Evolutionary conservation across 73 alveolate genomes (phyloP), one percentile per base, ranked within the genome.

Genomic region (Stentor roeselii): DNA sequence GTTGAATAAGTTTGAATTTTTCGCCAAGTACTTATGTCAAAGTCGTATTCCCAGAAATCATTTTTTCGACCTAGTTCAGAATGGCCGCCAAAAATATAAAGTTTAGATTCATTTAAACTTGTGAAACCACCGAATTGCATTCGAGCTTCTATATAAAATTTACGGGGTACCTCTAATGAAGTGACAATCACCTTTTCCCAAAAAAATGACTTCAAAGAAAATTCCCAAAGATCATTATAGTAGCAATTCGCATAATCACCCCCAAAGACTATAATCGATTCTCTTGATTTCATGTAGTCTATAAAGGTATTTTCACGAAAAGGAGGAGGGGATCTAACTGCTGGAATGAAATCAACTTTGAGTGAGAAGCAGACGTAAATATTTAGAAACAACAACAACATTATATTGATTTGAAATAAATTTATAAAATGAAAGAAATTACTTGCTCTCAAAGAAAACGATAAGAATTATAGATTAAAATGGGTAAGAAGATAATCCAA

Each of bases 1-100:
- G n/a, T n/a, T n/a, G n/a, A n/a, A n/a, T n/a, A n/a, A n/a, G n/a
- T n/a, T n/a, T n/a, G n/a, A n/a, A n/a, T n/a, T n/a, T n/a, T n/a
- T n/a, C n/a, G n/a, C n/a, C n/a, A n/a, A n/a, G n/a, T n/a, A n/a
- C n/a, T n/a, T n/a, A n/a, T n/a, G n/a, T n/a, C n/a, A n/a, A n/a
- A n/a, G 67, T 50, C 67, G 67, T 11, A 50, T 50, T 50, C 67
- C 67, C 67, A 50, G 67, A 50, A 50, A 21, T 50, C 67, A 50
- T 50, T 50, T 50, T 50, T 50, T 21, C 6, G 67, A 21, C 67
- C 67, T 21, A 21, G 6, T 11, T 50, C 6, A 50, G 67, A 50
- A 50, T 50, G 6, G 30, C 67, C 67, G 67, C 67, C 67, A 50
- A 50, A 50, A 50, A 50, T 50, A 21, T 50, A 50, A 50, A 50